These are phyloP conservation scores for Elaeagnus macrophylla DNA, from an alignment of 306 rosid species.

Conservation along the genomic window DNA sequence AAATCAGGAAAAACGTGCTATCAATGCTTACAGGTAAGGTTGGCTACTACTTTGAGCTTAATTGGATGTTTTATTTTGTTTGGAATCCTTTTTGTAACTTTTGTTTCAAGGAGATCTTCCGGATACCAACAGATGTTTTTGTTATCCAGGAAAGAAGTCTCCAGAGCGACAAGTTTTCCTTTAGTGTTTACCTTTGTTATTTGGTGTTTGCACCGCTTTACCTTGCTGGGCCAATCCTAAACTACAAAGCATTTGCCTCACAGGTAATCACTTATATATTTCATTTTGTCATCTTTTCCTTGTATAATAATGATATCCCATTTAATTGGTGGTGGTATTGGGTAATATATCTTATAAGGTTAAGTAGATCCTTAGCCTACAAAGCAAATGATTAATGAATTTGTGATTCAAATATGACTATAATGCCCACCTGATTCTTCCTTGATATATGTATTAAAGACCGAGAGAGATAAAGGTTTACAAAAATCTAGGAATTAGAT, in stretches of 20 bases:
- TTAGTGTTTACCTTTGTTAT: conserved; percentile 58
- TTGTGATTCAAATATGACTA: no score
- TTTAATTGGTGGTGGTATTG: conserved; percentile 12
- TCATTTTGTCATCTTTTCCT: conserved; percentile 13
- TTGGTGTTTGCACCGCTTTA: conserved; percentile 87
- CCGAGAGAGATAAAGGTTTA: no score
- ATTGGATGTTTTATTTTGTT: conserved; percentile 13
- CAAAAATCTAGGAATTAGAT: no score
- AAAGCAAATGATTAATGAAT: no score
- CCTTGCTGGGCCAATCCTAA: conserved; percentile 83
- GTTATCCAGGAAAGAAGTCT: conserved; percentile 68
- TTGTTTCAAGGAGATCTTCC: conserved; percentile 13
- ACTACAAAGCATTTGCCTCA: conserved; percentile 92
- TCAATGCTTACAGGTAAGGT: conserved; percentile 76
- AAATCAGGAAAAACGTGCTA: conserved; percentile 71
- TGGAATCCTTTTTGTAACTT: conserved; percentile 11
- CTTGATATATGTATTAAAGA: no score
- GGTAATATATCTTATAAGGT: conserved; percentile 6
- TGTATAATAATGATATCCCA: conserved; percentile 1
- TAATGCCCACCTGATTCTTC: no score
- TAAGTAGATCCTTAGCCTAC: conserved; percentile 1
- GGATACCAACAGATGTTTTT: conserved; percentile 7
- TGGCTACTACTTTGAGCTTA: conserved; percentile 20
- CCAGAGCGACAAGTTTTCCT: conserved; percentile 47
- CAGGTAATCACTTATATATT: conserved; percentile 51